These are phyloP conservation scores for Deinandra increscens DNA, from an alignment of 129 eudicot species.

Conservation along the genomic window DNA sequence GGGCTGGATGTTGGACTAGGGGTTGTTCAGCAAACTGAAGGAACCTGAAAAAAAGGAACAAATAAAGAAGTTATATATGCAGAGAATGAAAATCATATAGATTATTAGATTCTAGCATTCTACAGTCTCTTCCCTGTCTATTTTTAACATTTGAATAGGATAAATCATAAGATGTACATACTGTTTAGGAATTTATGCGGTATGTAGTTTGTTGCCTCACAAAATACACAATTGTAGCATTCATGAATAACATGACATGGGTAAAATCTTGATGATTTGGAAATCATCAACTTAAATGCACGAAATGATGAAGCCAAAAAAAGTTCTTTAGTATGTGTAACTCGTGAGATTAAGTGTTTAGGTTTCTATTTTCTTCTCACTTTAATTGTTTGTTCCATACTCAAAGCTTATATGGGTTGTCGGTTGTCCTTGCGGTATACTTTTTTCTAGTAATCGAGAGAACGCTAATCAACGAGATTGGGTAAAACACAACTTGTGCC, in stretches of 20 bases:
- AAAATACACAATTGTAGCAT: neutral
- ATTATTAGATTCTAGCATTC: neutral
- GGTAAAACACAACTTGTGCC: too few species aligned
- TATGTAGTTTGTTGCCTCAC: neutral
- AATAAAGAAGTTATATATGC: neutral
- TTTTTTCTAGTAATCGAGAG: too few species aligned
- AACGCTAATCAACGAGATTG: too few species aligned
- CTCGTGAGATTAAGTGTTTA: neutral
- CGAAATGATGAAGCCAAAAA: neutral
- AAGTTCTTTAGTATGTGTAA: constrained; percentile 7
- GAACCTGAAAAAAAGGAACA: constrained; percentile 8
- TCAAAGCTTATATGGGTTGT: neutral
- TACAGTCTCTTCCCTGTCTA: neutral
- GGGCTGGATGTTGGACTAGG: too few species aligned
- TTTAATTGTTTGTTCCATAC: neutral
- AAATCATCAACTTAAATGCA: neutral
- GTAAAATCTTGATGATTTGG: neutral
- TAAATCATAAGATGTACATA: neutral
- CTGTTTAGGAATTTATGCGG: neutral
- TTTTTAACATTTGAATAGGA: neutral
- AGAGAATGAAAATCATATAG: neutral
- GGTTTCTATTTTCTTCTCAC: neutral
- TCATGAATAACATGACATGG: neutral
- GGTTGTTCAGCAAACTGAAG: neutral
- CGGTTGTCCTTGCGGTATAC: neutral